Evolutionary conservation across 2,329 filamentous ascomycete species (phyloP).

Genomic region (Beauveria varroae): DNA sequence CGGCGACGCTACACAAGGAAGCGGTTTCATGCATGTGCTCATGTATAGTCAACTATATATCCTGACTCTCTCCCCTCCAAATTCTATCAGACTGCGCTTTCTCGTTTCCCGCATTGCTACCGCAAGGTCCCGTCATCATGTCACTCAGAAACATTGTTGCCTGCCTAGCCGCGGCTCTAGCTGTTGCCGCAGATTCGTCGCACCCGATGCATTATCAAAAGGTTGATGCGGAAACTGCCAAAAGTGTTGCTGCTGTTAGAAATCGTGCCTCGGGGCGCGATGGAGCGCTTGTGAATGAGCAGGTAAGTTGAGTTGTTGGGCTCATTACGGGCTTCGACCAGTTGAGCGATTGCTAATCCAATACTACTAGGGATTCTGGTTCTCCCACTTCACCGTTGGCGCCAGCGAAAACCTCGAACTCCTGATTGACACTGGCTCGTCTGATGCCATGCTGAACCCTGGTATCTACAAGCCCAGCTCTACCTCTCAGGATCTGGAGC

Average conservation of each 20-base stretch:
- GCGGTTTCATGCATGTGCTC: neutral
- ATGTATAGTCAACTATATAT: neutral
- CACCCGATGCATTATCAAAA: slow-evolving; percentile 14
- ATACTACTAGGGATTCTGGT: slow-evolving; percentile 16
- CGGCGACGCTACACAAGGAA: neutral
- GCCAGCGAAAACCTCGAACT: slow-evolving; percentile 15
- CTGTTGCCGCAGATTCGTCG: slow-evolving; percentile 13
- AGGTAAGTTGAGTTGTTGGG: neutral
- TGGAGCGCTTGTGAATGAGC: slow-evolving; percentile 11
- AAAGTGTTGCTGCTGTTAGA: slow-evolving; percentile 10
- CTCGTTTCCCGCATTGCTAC: neutral
- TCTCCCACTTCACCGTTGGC: slow-evolving; percentile 16
- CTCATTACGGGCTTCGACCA: neutral
- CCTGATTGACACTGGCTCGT: slow-evolving; percentile 16
- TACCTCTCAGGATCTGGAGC: slow-evolving; percentile 5
- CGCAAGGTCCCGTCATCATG: slow-evolving; percentile 1
- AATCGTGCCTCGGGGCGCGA: neutral
- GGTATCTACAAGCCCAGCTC: slow-evolving; percentile 14
- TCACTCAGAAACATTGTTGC: slow-evolving; percentile 9
- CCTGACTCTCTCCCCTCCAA: no score
- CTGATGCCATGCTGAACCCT: slow-evolving; percentile 15
- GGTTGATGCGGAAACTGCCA: slow-evolving; percentile 11
- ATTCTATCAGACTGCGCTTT: neutral
- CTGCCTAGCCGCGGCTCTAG: slow-evolving; percentile 10
- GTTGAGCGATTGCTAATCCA: neutral